Base-by-base conservation (phyloP, 2,329 filamentous ascomycete genomes). In the Aspergillus carbonarius region DNA sequence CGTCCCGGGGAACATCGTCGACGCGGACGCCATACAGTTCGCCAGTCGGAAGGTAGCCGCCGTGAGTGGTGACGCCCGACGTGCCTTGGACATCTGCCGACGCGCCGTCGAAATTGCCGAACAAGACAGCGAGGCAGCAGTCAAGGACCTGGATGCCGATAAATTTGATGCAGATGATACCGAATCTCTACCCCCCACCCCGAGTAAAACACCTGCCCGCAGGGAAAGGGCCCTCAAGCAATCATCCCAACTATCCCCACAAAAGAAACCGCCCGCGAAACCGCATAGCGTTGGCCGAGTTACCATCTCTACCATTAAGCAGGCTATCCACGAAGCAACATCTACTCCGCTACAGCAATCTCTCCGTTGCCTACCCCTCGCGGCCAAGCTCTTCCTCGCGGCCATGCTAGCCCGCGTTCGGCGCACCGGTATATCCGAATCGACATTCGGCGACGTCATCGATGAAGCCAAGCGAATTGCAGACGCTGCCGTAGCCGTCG, bases 31-130 rank as follows among this genome's bases (percentile, higher is more conserved):
- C 13, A 85, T 99, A 51, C 93, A 98, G 76, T 99, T 99, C 71
- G 95, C 95, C 3, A 93, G 91, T 67, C 87, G 95, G 61, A 99
- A 99, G 77, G 95, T 99, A 32, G 95, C 95, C 5, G 93, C 95
- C 39, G 96, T 99, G 46, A 96, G 91, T 63, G 96, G 95, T 59
- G 95, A 99, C 69, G 95, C 95, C 17, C 84, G 95, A 57, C 87
- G 95, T 63, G 95, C 93, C 1, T 82, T 99, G 18, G 95, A 99
- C 69, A 98, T 99, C 60, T 99, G 96, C 74, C 86, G 95, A 30
- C 86, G 95, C 63, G 95, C 95, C 1, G 95, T 99, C 13, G 95
- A 99, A 76, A 87, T 99, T 25, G 95, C 93, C 30, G 95, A 99
- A 75, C 83, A 89, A 51, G 89, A 93, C 55, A 74, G 77, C 69